Percentiles rank a stretch among this genome's conserved stretches.
Evolutionary conservation across 1,284 basidiomycete species (phyloP).

Genomic region (Moniliophthora roreri): DNA sequence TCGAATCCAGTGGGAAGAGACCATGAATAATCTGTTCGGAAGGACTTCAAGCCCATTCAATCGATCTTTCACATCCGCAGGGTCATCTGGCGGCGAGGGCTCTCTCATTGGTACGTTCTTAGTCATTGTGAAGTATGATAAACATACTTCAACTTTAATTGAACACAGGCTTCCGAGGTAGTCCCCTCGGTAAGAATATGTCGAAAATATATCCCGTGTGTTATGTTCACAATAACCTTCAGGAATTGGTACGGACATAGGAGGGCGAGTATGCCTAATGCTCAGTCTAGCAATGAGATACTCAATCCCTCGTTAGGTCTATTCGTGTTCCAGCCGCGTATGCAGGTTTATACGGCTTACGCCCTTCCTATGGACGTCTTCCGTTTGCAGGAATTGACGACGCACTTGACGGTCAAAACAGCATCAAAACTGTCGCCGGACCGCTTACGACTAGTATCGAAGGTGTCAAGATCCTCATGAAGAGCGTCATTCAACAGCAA

Average conservation of each 20-base stretch:
- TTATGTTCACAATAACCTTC: too few species aligned
- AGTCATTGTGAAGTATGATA: too few species aligned
- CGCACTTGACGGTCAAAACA: conserved; percentile 55
- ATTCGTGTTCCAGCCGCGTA: conserved; percentile 56
- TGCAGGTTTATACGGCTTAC: conserved; percentile 53
- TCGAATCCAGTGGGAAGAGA: conserved; percentile 55
- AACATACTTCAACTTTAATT: too few species aligned
- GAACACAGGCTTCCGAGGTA: too few species aligned
- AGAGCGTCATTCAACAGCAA: conserved; percentile 43
- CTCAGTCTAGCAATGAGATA: neutral
- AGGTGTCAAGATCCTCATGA: conserved; percentile 53
- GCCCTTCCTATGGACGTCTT: conserved; percentile 58
- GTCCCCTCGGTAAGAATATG: too few species aligned
- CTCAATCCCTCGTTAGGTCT: conserved; percentile 30
- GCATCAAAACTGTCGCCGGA: conserved; percentile 59
- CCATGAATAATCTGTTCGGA: conserved; percentile 65
- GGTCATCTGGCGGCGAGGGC: conserved; percentile 64
- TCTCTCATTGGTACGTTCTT: conserved; percentile 40
- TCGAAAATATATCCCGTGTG: conserved; percentile 10
- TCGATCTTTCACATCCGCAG: conserved; percentile 49
- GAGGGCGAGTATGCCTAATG: too few species aligned
- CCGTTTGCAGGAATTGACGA: conserved; percentile 54
- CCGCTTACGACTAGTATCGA: conserved; percentile 52
- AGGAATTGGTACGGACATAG: too few species aligned
- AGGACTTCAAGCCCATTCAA: conserved; percentile 56